These are phyloP conservation scores for Diplodia scrobiculata DNA, from an alignment of 2,329 filamentous ascomycete species.

Conservation along the genomic window DNA sequence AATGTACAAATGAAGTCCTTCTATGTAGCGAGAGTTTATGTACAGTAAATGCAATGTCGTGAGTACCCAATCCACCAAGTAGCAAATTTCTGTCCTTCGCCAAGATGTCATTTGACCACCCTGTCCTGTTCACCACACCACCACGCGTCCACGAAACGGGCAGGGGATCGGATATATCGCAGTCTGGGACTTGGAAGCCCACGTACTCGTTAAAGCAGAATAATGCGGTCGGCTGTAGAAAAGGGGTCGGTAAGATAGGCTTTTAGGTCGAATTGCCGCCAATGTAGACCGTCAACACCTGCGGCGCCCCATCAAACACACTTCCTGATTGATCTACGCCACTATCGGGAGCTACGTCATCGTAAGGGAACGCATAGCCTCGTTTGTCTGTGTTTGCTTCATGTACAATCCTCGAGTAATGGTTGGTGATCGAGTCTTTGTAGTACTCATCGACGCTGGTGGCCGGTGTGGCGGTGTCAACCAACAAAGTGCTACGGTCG, in stretches of 20 bases:
- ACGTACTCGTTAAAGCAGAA: neutral
- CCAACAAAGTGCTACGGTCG: slow-evolving; percentile 70
- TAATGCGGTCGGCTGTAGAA: neutral
- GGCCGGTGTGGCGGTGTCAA: slow-evolving; percentile 46
- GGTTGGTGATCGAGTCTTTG: slow-evolving; percentile 49
- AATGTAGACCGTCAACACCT: slow-evolving; percentile 52
- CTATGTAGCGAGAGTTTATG: slow-evolving; percentile 3
- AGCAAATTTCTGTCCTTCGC: neutral
- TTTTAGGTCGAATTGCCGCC: slow-evolving; percentile 42
- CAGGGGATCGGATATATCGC: neutral
- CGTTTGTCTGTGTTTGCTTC: slow-evolving; percentile 59
- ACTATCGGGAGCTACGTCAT: slow-evolving; percentile 64
- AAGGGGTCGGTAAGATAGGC: neutral
- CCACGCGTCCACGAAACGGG: neutral
- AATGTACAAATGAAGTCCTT: neutral
- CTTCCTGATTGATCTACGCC: slow-evolving; percentile 59
- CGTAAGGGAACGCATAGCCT: slow-evolving; percentile 67
- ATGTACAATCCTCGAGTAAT: slow-evolving; percentile 65
- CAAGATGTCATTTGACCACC: slow-evolving; percentile 5
- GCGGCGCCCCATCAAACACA: slow-evolving; percentile 50
- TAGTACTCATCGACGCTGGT: slow-evolving; percentile 41
- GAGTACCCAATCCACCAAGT: neutral
- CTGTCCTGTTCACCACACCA: neutral
- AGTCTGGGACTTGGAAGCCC: neutral
- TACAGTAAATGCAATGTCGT: neutral